phyloP scores from a whole-genome alignment of 164 flowering plant species.

The Magnolia kwangsiensis region DNA sequence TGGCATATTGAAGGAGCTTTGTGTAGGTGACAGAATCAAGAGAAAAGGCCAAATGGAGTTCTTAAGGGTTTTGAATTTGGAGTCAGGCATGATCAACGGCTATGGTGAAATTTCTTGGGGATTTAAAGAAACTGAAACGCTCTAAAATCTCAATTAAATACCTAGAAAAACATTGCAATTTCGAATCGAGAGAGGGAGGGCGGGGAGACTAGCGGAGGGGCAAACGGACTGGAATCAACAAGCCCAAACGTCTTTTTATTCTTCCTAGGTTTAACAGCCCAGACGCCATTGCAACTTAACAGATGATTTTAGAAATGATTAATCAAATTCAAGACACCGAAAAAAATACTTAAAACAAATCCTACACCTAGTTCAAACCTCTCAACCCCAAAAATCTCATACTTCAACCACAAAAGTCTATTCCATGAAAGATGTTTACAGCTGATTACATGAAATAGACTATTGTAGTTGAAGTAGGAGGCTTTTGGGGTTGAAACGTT shows the following conservation, averaged over 20 bases:
- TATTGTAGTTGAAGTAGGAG: not conserved
- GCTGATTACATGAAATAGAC: not conserved
- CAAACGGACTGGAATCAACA: too few species aligned
- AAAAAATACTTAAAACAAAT: not conserved
- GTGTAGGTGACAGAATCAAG: slow-evolving; percentile 32
- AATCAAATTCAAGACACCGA: not conserved
- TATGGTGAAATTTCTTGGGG: slow-evolving; percentile 11
- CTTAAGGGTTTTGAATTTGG: slow-evolving; percentile 4
- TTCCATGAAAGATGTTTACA: not conserved
- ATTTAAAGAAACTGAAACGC: not conserved
- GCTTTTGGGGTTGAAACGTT: not conserved
- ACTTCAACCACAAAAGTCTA: not conserved
- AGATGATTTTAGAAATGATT: not conserved
- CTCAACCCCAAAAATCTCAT: not conserved
- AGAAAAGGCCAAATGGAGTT: slow-evolving; percentile 10
- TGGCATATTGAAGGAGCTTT: slow-evolving; percentile 35
- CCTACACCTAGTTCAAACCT: too few species aligned
- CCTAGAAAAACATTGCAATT: slow-evolving; percentile 13
- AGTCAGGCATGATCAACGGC: slow-evolving; percentile 3
- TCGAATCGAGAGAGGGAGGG: not conserved
- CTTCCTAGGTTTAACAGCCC: too few species aligned
- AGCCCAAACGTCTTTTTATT: too few species aligned
- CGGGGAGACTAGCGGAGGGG: not conserved
- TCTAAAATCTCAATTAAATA: slow-evolving; percentile 14
- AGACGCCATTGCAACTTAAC: not conserved